Evolutionary conservation across 1,139 yeast genomes (phyloP).

Genomic region (Kodamaea fungicola): DNA sequence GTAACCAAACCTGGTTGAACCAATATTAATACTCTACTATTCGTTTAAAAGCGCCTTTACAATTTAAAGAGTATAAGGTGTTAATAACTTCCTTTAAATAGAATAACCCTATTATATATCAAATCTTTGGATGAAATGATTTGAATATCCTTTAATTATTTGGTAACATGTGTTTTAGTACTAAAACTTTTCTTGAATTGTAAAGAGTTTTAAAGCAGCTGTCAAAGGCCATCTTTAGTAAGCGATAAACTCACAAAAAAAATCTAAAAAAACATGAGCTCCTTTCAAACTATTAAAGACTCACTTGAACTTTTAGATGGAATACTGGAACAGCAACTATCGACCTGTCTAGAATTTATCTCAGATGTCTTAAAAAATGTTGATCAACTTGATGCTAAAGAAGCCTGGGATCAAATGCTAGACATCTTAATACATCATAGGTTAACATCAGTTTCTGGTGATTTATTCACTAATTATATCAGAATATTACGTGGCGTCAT

Average conservation of each 20-base stretch:
- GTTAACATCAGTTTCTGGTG: neutral
- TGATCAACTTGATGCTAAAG: neutral
- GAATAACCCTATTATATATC: no score
- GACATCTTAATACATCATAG: conserved; percentile 4
- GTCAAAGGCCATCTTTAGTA: no score
- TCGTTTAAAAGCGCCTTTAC: neutral
- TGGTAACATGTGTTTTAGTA: no score
- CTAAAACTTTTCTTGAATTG: no score
- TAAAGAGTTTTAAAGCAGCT: no score
- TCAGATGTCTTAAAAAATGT: neutral
- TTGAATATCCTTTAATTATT: no score
- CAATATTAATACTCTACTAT: neutral
- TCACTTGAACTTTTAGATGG: neutral
- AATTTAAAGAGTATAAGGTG: no score
- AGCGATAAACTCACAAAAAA: no score
- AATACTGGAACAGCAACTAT: neutral
- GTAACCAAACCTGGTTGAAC: conserved; percentile 12
- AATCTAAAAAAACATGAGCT: neutral
- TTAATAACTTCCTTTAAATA: no score
- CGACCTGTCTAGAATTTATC: neutral
- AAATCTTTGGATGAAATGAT: no score
- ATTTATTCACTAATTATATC: conserved; percentile 1
- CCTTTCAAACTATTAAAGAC: neutral
- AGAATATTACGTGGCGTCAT: conserved; percentile 9
- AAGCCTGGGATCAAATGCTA: conserved; percentile 2